Base-by-base conservation (phyloP, 2,329 filamentous ascomycete species). In the Calonectria pseudoreteaudii region DNA sequence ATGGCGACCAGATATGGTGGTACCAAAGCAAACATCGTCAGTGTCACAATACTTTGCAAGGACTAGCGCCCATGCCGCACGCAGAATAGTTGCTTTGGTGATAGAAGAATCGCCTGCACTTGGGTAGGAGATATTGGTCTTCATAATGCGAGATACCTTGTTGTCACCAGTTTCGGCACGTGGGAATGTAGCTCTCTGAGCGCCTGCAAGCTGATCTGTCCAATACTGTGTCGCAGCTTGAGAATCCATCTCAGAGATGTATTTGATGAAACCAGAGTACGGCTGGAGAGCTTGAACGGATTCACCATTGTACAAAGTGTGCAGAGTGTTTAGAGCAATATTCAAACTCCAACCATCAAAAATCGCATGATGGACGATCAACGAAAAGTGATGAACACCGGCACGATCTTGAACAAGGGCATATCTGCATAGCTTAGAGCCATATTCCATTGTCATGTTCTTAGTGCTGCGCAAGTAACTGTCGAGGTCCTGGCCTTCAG, bases 61-160 rank as follows among this genome's bases (percentile, higher is more conserved):
- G 5, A 68, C 66, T 31, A 68, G 26, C 20, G 66, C 66, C 66
- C 66, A 68, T 3, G 66, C 66, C 9, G 50, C 66, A 41, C 50
- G 66, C 10, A 68, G 23, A 26, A 60, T 38, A 20, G 65, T 67
- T 38, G 65, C 44, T 13, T 44, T 53, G 5, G 65, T 67, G 13
- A 67, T 65, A 4, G 60, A 65, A 8, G n/a, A 41, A 6, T 31
- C 31, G 8, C 16, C 26, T 4, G 20, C 20, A 13, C 8, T 30
- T 18, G 44, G n/a, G 18, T 52, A 67, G 30, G 49, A 34, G 23
- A 67, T 50, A 1, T 28, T 38, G 0, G 47, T 67, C 26, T 50
- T 67, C 31, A 53, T 20, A 7, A 67, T 67, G n/a, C 65, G 65
- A 38, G 44, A 38, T 16, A 31, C 13, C n/a, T 67, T 50, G 11